These are phyloP conservation scores for Tillandsia fasciculata DNA, from an alignment of 176 grass and related monocot species.

Conservation along the genomic window DNA sequence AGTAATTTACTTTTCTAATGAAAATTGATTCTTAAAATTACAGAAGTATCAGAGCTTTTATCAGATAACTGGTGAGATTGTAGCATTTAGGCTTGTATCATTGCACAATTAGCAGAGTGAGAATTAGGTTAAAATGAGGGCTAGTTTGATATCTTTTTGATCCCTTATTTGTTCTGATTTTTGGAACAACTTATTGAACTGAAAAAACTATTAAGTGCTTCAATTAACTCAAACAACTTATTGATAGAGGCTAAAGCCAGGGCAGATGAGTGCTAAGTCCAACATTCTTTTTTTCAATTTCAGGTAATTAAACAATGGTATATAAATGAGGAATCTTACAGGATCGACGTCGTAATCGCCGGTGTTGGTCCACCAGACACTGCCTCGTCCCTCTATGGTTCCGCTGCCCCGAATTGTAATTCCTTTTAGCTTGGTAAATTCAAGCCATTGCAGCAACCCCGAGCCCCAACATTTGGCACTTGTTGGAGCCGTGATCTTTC, in stretches of 20 bases:
- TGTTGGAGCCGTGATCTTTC: slow-evolving; percentile 77
- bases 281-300: neutral
- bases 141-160: neutral
- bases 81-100: neutral
- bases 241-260: too few relatives aligned
- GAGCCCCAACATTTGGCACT: slow-evolving; percentile 61
- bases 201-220: neutral
- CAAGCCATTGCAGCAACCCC: slow-evolving; percentile 81
- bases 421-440: slow-evolving; percentile 90
- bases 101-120: too few relatives aligned
- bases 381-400: slow-evolving; percentile 75
- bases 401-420: slow-evolving; percentile 82
- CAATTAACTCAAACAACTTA: too few relatives aligned
- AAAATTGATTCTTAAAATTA: neutral
- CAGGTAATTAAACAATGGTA: neutral
- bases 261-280: too few relatives aligned
- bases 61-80: neutral
- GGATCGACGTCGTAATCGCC: slow-evolving; percentile 35
- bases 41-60: neutral
- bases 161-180: neutral
- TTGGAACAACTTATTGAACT: too few relatives aligned
- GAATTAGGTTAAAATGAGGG: neutral
- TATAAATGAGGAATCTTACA: slow-evolving; percentile 25
- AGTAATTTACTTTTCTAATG: slow-evolving; percentile 20
- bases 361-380: slow-evolving; percentile 69